Base-by-base conservation (phyloP, 192 early-diverging fungal species). In the Entomortierella beljakovae region DNA sequence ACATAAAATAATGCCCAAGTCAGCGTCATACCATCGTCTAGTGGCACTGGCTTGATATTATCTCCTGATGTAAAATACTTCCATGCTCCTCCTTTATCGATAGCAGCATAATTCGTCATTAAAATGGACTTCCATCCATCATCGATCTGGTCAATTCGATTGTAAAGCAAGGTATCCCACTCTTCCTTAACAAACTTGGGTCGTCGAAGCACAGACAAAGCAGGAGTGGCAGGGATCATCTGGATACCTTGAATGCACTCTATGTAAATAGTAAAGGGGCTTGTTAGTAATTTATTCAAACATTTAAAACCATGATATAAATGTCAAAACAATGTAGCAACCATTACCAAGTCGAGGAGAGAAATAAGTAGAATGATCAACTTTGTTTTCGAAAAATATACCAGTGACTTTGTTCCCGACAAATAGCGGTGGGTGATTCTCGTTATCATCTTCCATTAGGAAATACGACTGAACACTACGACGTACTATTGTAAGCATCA, bases 171-270 rank as follows among this genome's bases (percentile, higher is more conserved):
- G 9, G 18, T 31, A 1, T 71, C 59, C 79, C 79, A 81, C 34
- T 81, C 79, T 63, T 81, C 43, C 22, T 28, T 38, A 13, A 81
- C 79, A 67, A 81, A 81, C 28, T 50, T 51, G 23, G 33, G 51
- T 11, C 70, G 58, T n/a, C 79, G 62, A 22, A 72, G 32, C 33
- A 60, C n/a, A 10, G 79, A 64, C 49, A 72, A 9, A 0, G 65
- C 70, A 4, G 79, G 79, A 26, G 79, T 81, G 1, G 69, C 69
- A 13, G 79, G 79, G 28, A 81, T 70, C 68, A 81, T 81, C 18
- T 72, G 79, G 32, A 81, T 81, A 9, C 79, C 79, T 52, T 81
- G 79, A 16, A 81, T 81, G n/a, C 79, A 81, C 35, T 81, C 79
- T 81, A 52, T 38, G 37, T 38, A 38, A 38, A 38, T 8, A 34